Evolutionary conservation across 2,329 filamentous ascomycete species (phyloP).

Genomic region (Colletotrichum cuscutae): DNA sequence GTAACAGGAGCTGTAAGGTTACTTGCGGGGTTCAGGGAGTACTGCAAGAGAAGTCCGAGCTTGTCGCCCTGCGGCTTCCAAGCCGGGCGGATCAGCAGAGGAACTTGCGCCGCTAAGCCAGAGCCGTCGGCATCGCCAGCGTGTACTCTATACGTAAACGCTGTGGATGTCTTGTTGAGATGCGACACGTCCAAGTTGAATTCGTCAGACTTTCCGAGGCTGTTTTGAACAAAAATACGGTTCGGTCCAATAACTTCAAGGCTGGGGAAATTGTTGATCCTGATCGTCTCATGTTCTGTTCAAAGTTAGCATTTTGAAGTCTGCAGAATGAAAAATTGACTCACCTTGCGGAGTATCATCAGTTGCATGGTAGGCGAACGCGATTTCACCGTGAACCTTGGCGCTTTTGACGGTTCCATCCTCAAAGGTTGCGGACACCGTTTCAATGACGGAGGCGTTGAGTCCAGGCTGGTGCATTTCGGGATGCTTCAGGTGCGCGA

Average conservation of each 20-base stretch:
- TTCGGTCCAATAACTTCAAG: constrained; percentile 95
- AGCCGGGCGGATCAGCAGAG: constrained; percentile 76
- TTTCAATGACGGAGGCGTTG: constrained; percentile 91
- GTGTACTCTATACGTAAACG: constrained; percentile 93
- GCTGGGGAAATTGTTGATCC: constrained; percentile 87
- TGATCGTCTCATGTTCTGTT: constrained; percentile 73
- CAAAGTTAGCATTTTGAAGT: constrained; percentile 3
- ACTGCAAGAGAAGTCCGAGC: constrained; percentile 86
- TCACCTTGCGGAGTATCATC: constrained; percentile 51
- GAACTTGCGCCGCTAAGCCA: constrained; percentile 67
- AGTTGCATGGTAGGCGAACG: constrained; percentile 79
- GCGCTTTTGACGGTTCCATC: constrained; percentile 76
- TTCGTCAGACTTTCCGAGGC: constrained; percentile 75
- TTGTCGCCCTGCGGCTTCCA: constrained; percentile 90
- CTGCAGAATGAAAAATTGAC: constrained; percentile 39
- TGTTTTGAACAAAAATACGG: constrained; percentile 84
- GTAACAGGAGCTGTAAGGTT: constrained; percentile 53
- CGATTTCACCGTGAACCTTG: constrained; percentile 87
- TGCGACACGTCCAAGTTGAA: constrained; percentile 81
- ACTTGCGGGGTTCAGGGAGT: constrained; percentile 81
- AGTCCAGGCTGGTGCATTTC: constrained; percentile 84
- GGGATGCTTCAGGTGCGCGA: constrained; percentile 79
- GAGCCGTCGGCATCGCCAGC: constrained; percentile 66
- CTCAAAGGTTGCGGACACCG: constrained; percentile 86
- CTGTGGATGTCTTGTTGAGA: constrained; percentile 79